Evolutionary conservation across 495 filamentous ascomycete species (phyloP), one percentile per base, ranked within the genome.

Genomic region (Lasiosphaeria ovina): DNA sequence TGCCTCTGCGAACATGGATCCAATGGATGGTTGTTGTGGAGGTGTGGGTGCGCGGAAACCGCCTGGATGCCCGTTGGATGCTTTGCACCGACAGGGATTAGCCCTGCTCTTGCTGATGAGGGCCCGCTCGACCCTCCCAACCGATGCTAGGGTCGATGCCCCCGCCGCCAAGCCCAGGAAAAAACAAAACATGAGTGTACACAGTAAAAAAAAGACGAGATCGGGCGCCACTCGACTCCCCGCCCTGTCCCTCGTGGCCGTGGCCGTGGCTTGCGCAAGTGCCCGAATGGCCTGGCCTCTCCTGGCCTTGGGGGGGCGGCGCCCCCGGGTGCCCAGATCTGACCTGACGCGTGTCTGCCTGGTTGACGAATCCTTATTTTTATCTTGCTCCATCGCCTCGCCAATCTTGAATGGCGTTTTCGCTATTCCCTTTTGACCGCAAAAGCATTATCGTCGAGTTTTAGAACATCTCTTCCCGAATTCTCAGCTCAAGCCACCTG

Each of bases 1-100:
- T 62, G 63, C 63, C 63, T 58, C 24, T 60, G 49, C 57, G 17
- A 51, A 32, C 24, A 35, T 51, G 49, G 17, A 11, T 51, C n/a
- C 17, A 11, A 24, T 51, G 56, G 57, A 55, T 52, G 35, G 57
- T 40, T 40, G 54, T 35, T 35, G 54, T 53, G 53, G 54, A 51
- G 33, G 40, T 33, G 60, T 36, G 33, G 42, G n/a, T 17, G 49
- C 9, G 17, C 32, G 49, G 49, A 12, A 7, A 24, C 3, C n/a
- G 9, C 6, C 49, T 24, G 24, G 24, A 24, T 24, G 24, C 24
- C 24, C 24, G 24, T 24, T 24, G 24, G 24, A 24, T 24, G 24
- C 24, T 2, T 24, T 24, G 24, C 24, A 32, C 16, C 10, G 16
- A n/a, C 10, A 10, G 49, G 24, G 17, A 9, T 5, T 6, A 51